Conservation (phyloP, 1,139 yeast species). For the Suzukiozyma palmioleophila region DNA sequence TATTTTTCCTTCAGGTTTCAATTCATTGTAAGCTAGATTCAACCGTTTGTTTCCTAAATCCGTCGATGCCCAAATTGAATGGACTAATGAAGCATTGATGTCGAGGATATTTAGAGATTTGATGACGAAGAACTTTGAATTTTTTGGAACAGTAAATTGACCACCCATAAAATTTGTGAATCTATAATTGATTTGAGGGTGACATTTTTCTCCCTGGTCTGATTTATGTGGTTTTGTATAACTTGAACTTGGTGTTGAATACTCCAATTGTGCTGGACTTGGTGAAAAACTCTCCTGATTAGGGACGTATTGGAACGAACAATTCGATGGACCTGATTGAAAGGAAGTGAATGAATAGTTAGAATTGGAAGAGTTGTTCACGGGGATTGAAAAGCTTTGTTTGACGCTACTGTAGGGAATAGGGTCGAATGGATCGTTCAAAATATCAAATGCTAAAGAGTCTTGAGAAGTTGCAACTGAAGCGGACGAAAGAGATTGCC, state of each 20-base stretch:
- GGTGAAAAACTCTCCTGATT: too few species aligned
- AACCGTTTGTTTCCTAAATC: slow-evolving; percentile 52
- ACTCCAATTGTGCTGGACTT: too few species aligned
- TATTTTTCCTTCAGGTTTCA: slow-evolving; percentile 25
- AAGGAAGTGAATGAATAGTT: not conserved
- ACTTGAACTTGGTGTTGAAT: too few species aligned
- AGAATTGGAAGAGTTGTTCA: not conserved
- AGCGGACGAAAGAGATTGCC: slow-evolving; percentile 4
- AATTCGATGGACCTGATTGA: too few species aligned
- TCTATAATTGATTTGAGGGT: slow-evolving; percentile 8
- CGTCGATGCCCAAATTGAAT: slow-evolving; percentile 58
- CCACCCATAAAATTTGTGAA: slow-evolving; percentile 22
- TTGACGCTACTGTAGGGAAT: too few species aligned
- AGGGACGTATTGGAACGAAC: too few species aligned
- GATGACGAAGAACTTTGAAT: slow-evolving; percentile 49
- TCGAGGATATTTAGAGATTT: slow-evolving; percentile 50
- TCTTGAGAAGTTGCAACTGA: not conserved
- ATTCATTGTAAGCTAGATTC: slow-evolving; percentile 22
- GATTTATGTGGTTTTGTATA: not conserved
- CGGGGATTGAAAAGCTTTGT: too few species aligned
- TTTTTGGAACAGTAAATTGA: slow-evolving; percentile 12
- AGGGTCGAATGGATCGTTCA: too few species aligned
- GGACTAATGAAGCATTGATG: slow-evolving; percentile 44
- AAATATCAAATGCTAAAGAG: too few species aligned
- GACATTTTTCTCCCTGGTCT: not conserved